Base-by-base conservation (phyloP, 805 yeast genomes). In the Ogataea saltuana region DNA sequence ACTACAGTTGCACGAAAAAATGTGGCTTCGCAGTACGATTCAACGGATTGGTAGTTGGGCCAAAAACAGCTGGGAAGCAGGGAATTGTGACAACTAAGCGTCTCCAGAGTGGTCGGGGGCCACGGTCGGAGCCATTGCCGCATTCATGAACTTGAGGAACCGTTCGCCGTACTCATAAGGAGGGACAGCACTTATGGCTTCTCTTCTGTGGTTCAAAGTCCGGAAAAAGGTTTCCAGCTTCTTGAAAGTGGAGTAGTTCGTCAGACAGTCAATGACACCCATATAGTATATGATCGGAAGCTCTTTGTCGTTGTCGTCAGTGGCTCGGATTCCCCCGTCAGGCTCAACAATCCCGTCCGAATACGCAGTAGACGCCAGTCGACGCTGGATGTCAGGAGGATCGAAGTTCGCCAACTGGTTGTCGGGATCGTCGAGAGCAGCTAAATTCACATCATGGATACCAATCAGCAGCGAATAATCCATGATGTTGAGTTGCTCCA, bases 181-280 rank as follows among this genome's bases (percentile, higher is more conserved):
- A 0, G 99, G 98, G 10, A 93, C 72, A 0, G 99, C 95, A 53
- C 96, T 86, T 3, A 95, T 81, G 3, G 83, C 75, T 33, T 74
- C 74, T 42, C 90, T 69, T 29, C 81, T 75, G 58, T 88, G 86
- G 27, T 77, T 76, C 19, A 93, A 55, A 12, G 86, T 74, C 61
- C 96, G 77, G 81, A 89, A 85, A 49, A 87, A 78, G 0, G 98
- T 91, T 60, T 93, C 99, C 34, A 89, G 62, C 50, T 77, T 75
- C 61, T 93, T 93, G 51, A 80, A 68, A 17, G 83, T 64, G 0
- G 86, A 80, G 55, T 88, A 88, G 50, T 80, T 79, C 0, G 99
- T 93, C 53, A 93, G 70, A 65, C 96, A 91, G 60, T 93, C 99
- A 50, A 93, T 93, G 28, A 93, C 83, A 7, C 99, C 99, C 55